Evolutionary conservation across 2,329 filamentous ascomycete genomes (phyloP).

Genomic region (Neonectria ditissima): DNA sequence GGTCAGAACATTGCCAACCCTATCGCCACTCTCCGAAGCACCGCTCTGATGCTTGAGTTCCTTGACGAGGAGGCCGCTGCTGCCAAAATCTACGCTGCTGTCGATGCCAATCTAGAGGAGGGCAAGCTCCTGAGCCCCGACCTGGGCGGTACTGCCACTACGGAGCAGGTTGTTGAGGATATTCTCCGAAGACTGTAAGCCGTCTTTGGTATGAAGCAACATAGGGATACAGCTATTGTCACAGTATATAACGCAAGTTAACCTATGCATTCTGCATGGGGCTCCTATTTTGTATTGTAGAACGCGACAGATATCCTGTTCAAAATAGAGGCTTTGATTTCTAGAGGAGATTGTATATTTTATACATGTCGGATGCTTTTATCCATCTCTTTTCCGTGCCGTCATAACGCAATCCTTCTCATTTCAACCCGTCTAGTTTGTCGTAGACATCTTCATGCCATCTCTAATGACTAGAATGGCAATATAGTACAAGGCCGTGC

Average conservation of each 20-base stretch:
- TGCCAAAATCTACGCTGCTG: constrained; percentile 88
- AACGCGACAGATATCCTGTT: constrained; percentile 3
- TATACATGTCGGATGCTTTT: constrained; percentile 33
- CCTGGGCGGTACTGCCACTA: constrained; percentile 87
- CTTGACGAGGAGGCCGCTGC: constrained; percentile 88
- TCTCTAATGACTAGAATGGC: constrained; percentile 29
- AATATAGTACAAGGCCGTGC: constrained; percentile 46
- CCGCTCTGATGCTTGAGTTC: constrained; percentile 97
- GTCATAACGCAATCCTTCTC: constrained; percentile 9
- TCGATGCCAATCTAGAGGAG: constrained; percentile 90
- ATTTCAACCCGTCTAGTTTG: constrained; percentile 21
- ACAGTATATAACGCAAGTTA: too few relatives aligned
- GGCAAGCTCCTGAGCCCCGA: constrained; percentile 87
- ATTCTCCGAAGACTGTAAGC: constrained; percentile 82
- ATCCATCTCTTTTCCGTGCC: constrained; percentile 20
- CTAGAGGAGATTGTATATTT: constrained; percentile 42
- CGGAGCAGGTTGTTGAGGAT: constrained; percentile 87
- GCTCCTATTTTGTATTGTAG: too few relatives aligned
- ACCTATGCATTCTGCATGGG: too few relatives aligned
- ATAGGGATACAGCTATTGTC: too few relatives aligned
- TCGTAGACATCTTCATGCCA: constrained; percentile 35
- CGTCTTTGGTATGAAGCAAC: constrained; percentile 1
- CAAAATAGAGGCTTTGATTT: constrained; percentile 19
- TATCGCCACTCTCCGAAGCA: constrained; percentile 91
- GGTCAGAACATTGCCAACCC: constrained; percentile 94